Evolutionary conservation across 495 filamentous ascomycete genomes (phyloP), one percentile per base, ranked within the genome.

Genomic region (Friedmanniomyces endolithicus): DNA sequence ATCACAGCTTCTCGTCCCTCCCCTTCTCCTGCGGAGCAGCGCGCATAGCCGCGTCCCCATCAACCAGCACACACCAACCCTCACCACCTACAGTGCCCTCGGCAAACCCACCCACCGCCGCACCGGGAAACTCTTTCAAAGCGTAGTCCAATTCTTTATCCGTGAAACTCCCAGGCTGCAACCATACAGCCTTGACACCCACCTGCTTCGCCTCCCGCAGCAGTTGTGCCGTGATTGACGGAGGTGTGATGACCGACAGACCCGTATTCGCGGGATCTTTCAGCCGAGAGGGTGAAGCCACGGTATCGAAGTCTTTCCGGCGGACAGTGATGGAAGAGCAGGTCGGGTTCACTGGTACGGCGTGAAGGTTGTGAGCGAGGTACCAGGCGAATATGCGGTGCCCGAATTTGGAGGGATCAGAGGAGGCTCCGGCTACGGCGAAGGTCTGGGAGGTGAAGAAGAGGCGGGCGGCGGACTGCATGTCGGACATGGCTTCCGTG

Each of bases 361-460:
- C 88, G 11, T 82, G 81, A 17, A 97, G 78, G 25, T 74, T 72
- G 68, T 88, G 88, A 33, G 72, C 67, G 58, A 85, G 76, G 71
- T 97, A 97, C 89, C 90, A 97, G 33, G 76, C 78, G 61, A 95
- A 84, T 56, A 97, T 79, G 73, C 90, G 90, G 72, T 94, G 86
- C n/a, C 92, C 92, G 65, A 84, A 96, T 67, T 95, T 95, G 56
- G 73, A 69, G 47, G 86, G 70, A 68, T 92, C 87, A 43, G 82
- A 84, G 71, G 83, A 87, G 6, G 92, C 92, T 56, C 90, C 90
- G 34, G 90, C 88, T 40, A 98, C 90, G 49, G 90, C 90, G 66
- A 88, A 98, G 59, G 77, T 75, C 33, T 85, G 78, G 17, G 86
- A 85, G 24, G 77, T 75, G 75, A 98, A 94, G 77, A 98, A 96